A percentile compares a stretch with the other conserved stretches of the same genome.
Evolutionary conservation across 441 rosid species (phyloP).

Genomic region (Brassica balearica): DNA sequence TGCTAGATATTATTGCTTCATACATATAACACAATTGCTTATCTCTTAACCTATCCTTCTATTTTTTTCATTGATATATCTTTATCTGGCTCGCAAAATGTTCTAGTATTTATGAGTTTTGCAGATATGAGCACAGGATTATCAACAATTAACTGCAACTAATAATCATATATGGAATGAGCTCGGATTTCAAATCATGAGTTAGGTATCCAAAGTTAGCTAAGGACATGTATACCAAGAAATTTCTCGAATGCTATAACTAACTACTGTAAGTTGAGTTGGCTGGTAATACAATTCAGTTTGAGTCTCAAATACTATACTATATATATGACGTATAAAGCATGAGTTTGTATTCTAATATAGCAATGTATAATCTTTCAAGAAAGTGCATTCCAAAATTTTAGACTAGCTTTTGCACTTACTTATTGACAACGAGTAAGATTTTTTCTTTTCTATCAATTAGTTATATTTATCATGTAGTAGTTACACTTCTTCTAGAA

Average conservation of each 20-base stretch:
- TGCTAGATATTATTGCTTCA: not conserved
- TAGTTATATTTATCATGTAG: not conserved
- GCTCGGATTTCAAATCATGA: not conserved
- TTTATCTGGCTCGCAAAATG: not conserved
- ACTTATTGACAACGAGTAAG: conserved; percentile 1
- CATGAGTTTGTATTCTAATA: conserved; percentile 1
- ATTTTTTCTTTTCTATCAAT: not conserved
- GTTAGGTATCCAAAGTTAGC: not conserved
- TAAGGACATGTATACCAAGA: not conserved
- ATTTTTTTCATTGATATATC: no score
- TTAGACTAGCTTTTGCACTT: not conserved
- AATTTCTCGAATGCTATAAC: not conserved
- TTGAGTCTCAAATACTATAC: not conserved
- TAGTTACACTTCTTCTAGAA: not conserved
- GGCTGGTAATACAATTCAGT: not conserved
- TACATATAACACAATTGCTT: not conserved
- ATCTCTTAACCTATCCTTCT: not conserved
- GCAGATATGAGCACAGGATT: not conserved
- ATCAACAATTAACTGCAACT: not conserved
- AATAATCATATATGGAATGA: not conserved
- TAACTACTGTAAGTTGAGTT: not conserved
- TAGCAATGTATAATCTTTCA: not conserved
- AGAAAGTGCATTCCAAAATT: not conserved
- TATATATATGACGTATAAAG: not conserved
- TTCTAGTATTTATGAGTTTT: conserved; percentile 2